Conservation (phyloP, 2,329 filamentous ascomycete genomes). For the Ophiostoma quercus region DNA sequence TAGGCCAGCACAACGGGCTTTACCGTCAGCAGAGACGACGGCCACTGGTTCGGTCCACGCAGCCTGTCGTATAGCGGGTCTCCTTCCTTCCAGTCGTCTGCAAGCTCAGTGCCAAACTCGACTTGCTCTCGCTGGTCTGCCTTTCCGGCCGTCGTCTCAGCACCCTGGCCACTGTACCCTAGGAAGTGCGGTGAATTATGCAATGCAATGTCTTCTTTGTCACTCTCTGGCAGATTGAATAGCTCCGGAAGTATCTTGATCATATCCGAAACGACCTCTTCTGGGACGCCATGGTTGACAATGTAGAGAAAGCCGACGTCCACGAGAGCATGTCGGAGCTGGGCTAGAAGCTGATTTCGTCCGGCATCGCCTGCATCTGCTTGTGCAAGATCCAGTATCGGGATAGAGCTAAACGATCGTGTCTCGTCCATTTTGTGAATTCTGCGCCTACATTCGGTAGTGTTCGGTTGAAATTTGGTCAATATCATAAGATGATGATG, state of each 20-base stretch:
- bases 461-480: background rate
- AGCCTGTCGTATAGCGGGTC: background rate
- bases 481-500: background rate
- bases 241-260: background rate
- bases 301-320: slow-evolving; percentile 52
- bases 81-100: slow-evolving; percentile 33
- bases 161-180: slow-evolving; percentile 52
- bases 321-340: slow-evolving; percentile 44
- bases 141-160: slow-evolving; percentile 51
- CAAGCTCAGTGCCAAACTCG: slow-evolving; percentile 55
- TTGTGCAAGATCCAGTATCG: background rate
- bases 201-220: slow-evolving; percentile 36
- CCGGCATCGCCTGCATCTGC: background rate
- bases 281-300: slow-evolving; percentile 44
- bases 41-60: background rate
- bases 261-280: slow-evolving; percentile 21
- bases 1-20: background rate
- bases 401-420: background rate
- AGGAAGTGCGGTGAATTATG: slow-evolving; percentile 56
- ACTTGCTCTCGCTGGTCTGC: slow-evolving; percentile 54
- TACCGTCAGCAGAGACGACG: background rate
- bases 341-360: slow-evolving; percentile 30
- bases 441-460: background rate
- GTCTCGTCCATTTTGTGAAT: background rate
- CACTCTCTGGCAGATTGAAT: background rate